Evolutionary conservation across 176 grass and related monocot species (phyloP), one percentile per base, ranked within the genome.

Genomic region (Phyllostachys edulis): DNA sequence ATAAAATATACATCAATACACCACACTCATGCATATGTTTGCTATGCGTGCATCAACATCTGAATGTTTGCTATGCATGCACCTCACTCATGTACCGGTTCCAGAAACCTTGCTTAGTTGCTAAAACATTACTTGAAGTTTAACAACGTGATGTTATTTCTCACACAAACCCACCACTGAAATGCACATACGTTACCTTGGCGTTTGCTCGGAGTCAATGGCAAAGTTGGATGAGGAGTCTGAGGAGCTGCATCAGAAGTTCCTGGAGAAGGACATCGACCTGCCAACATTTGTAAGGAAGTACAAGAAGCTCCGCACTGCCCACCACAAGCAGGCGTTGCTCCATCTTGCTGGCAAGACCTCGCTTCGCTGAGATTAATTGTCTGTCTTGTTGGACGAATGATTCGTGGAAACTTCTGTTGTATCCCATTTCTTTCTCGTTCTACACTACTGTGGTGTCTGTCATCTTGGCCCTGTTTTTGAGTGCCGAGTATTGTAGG

Each of bases 301-400:
- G 40, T 96, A 99, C 80, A 99, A 94, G 88, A 99, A 96, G 71
- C 85, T 96, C 50, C 87, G 93, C 45, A 76, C 63, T 0, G 78
- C 80, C 18, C 91, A 98, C 74, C 96, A 98, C 87, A 95, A 78
- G 73, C 86, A 85, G 50, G 88, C 91, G 2, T 66, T 99, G 84
- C 87, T 99, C 44, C 91, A 91, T 87, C 96, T 99, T 57, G 91
- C 96, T 20, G 96, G 89, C 50, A 90, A 86, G 88, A 83, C 91
- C 18, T 93, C 89, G 2, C 87, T 88, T 14, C 82, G 84, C 82
- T 94, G 85, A 90, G 67, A 60, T 9, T 12, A 32, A 49, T 14
- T 2, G 15, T 20, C 62, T 26, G 49, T 84, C 41, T 5, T 36
- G 27, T 20, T 39, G 24, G 40, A 26, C 84, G 4, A 61, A 79